These are phyloP conservation scores for Atkinsonella hypoxylon DNA, from an alignment of 2,329 filamentous ascomycete genomes.

Conservation along the genomic window DNA sequence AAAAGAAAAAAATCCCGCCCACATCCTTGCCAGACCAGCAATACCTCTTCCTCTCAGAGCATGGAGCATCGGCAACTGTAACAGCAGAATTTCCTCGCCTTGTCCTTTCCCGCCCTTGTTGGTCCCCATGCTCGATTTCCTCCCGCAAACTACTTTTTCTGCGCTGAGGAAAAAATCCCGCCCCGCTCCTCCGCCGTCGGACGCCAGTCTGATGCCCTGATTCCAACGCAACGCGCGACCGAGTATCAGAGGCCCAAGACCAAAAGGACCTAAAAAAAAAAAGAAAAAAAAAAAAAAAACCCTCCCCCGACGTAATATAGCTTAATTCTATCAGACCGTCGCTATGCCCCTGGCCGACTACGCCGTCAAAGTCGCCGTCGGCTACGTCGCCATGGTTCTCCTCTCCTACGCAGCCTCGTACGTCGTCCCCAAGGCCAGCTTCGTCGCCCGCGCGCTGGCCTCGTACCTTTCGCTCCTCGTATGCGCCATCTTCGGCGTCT, in stretches of 20 bases:
- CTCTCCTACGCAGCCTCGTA: constrained; percentile 52
- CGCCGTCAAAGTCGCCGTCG: constrained; percentile 35
- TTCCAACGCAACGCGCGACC: no score
- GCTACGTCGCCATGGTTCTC: constrained; percentile 38
- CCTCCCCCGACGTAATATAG: no score
- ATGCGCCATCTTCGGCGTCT: constrained; percentile 59
- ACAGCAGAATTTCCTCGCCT: not conserved
- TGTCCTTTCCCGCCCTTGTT: not conserved
- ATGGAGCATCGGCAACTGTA: no score
- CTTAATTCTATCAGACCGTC: not conserved
- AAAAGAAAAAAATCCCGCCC: no score
- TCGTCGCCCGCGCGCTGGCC: constrained; percentile 56
- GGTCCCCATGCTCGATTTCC: no score
- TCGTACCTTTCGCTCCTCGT: constrained; percentile 50
- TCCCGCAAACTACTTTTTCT: no score
- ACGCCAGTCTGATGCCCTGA: no score
- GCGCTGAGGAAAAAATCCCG: not conserved
- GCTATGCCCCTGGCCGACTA: constrained; percentile 19
- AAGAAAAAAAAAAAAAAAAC: no score
- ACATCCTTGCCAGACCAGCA: no score
- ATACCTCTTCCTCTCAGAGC: no score
- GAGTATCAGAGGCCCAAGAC: no score
- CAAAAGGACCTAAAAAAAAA: no score
- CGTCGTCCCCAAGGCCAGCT: constrained; percentile 47
- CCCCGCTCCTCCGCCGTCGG: not conserved